Evolutionary conservation across 345 rosid genomes (phyloP).

Genomic region (Cardamine chenopodiifolia): DNA sequence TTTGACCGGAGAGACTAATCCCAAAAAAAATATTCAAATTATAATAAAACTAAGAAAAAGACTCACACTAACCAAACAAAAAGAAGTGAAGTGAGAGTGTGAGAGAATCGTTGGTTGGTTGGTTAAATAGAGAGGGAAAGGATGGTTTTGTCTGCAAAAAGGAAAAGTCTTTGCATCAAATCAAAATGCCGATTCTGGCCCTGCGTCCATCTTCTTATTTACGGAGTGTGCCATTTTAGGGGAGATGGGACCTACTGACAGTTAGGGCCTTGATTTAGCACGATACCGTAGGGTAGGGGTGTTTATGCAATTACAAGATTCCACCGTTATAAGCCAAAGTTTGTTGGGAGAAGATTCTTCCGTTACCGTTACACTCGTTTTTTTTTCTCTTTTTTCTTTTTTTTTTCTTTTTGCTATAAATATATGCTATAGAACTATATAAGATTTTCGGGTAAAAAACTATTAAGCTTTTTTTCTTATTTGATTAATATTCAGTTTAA

Average conservation of each 20-base stretch:
- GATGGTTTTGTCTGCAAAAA: neutral
- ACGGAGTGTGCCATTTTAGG: slow-evolving; percentile 50
- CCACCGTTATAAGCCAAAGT: slow-evolving; percentile 18
- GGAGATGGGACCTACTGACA: slow-evolving; percentile 57
- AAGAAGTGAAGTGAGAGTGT: slow-evolving; percentile 25
- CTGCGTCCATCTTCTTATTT: slow-evolving; percentile 35
- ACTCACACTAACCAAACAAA: neutral
- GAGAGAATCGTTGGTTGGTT: neutral
- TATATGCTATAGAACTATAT: no score
- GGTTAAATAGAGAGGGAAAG: slow-evolving; percentile 23
- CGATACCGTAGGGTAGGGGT: slow-evolving; percentile 39
- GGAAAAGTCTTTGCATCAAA: slow-evolving; percentile 3
- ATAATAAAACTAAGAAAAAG: neutral
- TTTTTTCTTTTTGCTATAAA: no score
- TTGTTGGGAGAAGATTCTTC: neutral
- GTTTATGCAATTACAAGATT: slow-evolving; percentile 36
- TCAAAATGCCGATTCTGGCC: slow-evolving; percentile 6
- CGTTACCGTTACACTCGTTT: neutral
- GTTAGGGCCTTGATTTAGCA: slow-evolving; percentile 77
- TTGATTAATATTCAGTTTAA: no score
- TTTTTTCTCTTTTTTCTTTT: no score
- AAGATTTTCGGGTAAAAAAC: no score
- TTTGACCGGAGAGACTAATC: neutral
- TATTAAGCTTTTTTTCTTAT: no score
- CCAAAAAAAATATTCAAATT: neutral